These are phyloP conservation scores for Primulina huaijiensis DNA, from an alignment of 257 asterid genomes.

Conservation along the genomic window DNA sequence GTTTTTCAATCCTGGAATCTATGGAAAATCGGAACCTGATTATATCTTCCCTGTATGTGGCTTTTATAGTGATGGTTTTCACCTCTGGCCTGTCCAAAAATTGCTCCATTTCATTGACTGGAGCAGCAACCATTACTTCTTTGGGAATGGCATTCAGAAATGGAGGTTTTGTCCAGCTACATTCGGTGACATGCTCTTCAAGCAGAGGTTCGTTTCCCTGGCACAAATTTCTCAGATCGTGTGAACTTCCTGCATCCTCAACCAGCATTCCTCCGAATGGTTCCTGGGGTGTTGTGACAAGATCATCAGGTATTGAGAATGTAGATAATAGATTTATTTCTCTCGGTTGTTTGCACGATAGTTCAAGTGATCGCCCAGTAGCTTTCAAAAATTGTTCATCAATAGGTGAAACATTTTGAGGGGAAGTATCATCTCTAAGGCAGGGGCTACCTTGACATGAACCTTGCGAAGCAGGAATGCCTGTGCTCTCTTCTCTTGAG, in stretches of 20 bases:
- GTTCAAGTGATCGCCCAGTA: slow-evolving; percentile 30
- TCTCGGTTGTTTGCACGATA: slow-evolving; percentile 33
- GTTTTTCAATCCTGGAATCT: slow-evolving; percentile 46
- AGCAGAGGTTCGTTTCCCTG: slow-evolving; percentile 41
- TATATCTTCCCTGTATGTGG: slow-evolving; percentile 68
- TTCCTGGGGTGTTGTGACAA: slow-evolving; percentile 33
- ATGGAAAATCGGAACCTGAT: slow-evolving; percentile 63
- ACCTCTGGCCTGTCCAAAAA: slow-evolving; percentile 45
- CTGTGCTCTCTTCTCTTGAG: slow-evolving; percentile 77
- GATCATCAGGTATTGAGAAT: slow-evolving; percentile 44
- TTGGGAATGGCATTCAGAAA: slow-evolving; percentile 32
- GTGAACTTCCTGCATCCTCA: slow-evolving; percentile 84
- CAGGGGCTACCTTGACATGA: slow-evolving; percentile 68
- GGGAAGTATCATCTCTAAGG: slow-evolving; percentile 44
- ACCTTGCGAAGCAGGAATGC: slow-evolving; percentile 79
- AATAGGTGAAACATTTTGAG: slow-evolving; percentile 43
- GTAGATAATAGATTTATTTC: slow-evolving; percentile 41
- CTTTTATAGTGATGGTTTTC: slow-evolving; percentile 68
- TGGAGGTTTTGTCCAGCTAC: slow-evolving; percentile 54
- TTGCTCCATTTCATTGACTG: slow-evolving; percentile 35
- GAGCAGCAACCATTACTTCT: slow-evolving; percentile 34
- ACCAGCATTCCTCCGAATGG: slow-evolving; percentile 60
- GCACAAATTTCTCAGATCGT: slow-evolving; percentile 64
- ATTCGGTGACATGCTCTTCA: slow-evolving; percentile 48
- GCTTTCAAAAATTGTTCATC: slow-evolving; percentile 34